Evolutionary conservation across 352 stramenopile species (phyloP).

Genomic region (Globisporangium lucens): DNA sequence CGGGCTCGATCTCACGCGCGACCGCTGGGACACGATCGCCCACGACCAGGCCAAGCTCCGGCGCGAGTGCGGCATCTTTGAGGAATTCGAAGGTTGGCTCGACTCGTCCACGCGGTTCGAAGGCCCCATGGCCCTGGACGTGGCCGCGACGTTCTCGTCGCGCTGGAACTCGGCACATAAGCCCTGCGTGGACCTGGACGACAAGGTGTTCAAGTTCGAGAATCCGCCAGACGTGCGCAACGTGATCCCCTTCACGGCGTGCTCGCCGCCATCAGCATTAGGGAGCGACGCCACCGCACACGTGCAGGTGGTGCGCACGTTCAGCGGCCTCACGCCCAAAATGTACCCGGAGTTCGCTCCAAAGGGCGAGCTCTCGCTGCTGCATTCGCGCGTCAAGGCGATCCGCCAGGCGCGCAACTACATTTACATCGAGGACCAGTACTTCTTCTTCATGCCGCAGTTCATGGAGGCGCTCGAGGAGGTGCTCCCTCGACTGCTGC

Average conservation of each 20-base stretch:
- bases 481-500: conserved; percentile 40
- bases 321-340: conserved; percentile 31
- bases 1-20: conserved; percentile 49
- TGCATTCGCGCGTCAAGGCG: conserved; percentile 51
- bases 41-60: conserved; percentile 50
- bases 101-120: conserved; percentile 50
- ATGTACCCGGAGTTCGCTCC: conserved; percentile 49
- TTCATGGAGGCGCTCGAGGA: conserved; percentile 42
- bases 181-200: conserved; percentile 38
- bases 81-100: conserved; percentile 50
- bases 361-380: conserved; percentile 49
- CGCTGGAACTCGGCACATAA: conserved; percentile 50
- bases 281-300: conserved; percentile 10
- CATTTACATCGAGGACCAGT: conserved; percentile 71
- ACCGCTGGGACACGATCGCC: conserved; percentile 58
- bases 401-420: conserved; percentile 56
- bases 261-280: background rate
- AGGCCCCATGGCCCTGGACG: conserved; percentile 42
- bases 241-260: background rate
- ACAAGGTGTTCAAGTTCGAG: conserved; percentile 43
- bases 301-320: conserved; percentile 57
- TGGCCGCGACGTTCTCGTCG: conserved; percentile 60
- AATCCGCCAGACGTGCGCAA: conserved; percentile 34
- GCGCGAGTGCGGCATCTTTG: conserved; percentile 35
- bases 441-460: conserved; percentile 67